Evolutionary conservation across 2,329 filamentous ascomycete species (phyloP).

Genomic region (Aspergillus sp.): DNA sequence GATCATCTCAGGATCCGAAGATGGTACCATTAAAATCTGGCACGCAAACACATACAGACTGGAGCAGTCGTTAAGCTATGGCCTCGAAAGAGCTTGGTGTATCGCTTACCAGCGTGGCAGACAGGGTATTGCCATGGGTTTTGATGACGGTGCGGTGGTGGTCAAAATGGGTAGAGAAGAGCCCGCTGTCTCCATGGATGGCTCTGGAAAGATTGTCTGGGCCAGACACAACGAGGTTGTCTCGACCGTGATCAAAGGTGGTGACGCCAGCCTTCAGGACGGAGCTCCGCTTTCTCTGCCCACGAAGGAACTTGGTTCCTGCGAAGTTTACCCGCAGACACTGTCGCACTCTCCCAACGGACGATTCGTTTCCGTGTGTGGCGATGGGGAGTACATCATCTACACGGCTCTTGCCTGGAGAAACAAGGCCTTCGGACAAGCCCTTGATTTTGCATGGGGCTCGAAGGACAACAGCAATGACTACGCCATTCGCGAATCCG

Average conservation of each 20-base stretch:
- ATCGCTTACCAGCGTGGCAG: slow-evolving; percentile 92
- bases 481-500: slow-evolving; percentile 92
- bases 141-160: slow-evolving; percentile 95
- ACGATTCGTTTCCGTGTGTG: slow-evolving; percentile 83
- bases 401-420: slow-evolving; percentile 95
- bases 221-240: slow-evolving; percentile 93
- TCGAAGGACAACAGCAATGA: slow-evolving; percentile 98
- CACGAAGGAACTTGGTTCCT: slow-evolving; percentile 92
- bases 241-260: slow-evolving; percentile 91
- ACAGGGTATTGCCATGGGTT: slow-evolving; percentile 92
- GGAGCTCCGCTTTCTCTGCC: slow-evolving; percentile 81
- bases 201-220: slow-evolving; percentile 94
- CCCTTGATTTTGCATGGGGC: slow-evolving; percentile 94
- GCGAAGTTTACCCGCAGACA: slow-evolving; percentile 94
- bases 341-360: slow-evolving; percentile 95
- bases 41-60: slow-evolving; percentile 96
- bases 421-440: slow-evolving; percentile 95
- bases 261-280: slow-evolving; percentile 81
- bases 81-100: slow-evolving; percentile 95
- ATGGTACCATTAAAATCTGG: slow-evolving; percentile 97
- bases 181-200: slow-evolving; percentile 96
- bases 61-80: slow-evolving; percentile 95
- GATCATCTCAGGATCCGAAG: slow-evolving; percentile 96
- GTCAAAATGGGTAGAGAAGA: slow-evolving; percentile 97
- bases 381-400: slow-evolving; percentile 98